Percentiles rank a stretch among this genome's conserved stretches.
phyloP scores from a whole-genome alignment of 768 basidiomycete genomes.

The Kockovaella imperatae region DNA sequence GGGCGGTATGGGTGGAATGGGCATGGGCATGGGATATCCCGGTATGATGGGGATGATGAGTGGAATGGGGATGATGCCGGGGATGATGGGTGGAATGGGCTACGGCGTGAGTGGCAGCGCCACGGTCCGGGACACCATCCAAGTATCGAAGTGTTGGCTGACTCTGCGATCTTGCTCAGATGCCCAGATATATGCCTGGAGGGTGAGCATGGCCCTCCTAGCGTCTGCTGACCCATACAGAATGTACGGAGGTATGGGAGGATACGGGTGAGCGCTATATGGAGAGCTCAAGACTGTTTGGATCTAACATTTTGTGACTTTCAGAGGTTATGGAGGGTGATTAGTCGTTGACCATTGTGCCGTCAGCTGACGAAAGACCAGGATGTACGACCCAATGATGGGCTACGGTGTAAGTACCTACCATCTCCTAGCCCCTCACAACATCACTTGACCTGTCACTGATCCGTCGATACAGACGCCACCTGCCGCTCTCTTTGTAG shows the following conservation, averaged over 20 bases:
- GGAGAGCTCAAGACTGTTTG: not conserved
- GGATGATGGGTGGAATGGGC: slow-evolving; percentile 11
- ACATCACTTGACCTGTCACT: not conserved
- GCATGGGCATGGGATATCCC: slow-evolving; percentile 14
- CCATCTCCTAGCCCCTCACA: not conserved
- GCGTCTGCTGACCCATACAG: slow-evolving; percentile 1
- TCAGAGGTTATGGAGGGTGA: slow-evolving; percentile 14
- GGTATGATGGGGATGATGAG: slow-evolving; percentile 20
- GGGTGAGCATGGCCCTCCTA: slow-evolving; percentile 6
- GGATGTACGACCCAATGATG: slow-evolving; percentile 20
- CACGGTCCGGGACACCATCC: not conserved
- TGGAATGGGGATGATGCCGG: slow-evolving; percentile 7
- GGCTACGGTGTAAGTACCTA: slow-evolving; percentile 15
- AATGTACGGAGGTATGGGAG: slow-evolving; percentile 13
- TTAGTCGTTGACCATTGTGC: not conserved
- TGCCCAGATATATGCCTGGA: slow-evolving; percentile 25
- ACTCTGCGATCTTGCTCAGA: slow-evolving; percentile 6
- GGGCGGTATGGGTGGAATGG: slow-evolving; percentile 24
- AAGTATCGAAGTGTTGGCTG: not conserved
- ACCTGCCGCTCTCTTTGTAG: slow-evolving; percentile 27
- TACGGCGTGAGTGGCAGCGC: slow-evolving; percentile 18
- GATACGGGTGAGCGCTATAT: slow-evolving; percentile 9
- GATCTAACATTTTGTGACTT: not conserved
- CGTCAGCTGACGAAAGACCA: not conserved
- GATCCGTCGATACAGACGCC: slow-evolving; percentile 21